Base-by-base conservation (phyloP, 2,329 filamentous ascomycete species). In the Colletotrichum tofieldiae region DNA sequence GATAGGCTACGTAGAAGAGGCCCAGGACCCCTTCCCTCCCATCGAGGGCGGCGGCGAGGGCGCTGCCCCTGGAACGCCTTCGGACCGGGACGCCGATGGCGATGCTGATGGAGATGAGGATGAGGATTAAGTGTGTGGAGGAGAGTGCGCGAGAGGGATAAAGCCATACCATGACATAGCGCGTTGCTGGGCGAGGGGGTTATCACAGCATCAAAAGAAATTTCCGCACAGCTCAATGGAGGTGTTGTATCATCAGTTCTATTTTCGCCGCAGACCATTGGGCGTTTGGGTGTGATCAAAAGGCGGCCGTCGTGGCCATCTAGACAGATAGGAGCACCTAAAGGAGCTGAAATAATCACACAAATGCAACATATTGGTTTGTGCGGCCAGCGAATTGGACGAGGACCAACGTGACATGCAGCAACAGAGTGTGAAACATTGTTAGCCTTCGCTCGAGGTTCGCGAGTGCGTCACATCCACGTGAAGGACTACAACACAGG, bases 101-200 rank as follows among this genome's bases (percentile, higher is more conserved):
- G 86, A 88, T 70, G 76, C 75, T 2, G 86, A 87, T 59, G 86
- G 82, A 3, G 86, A 88, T 23, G 86, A 86, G 41, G 85, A 82
- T 11, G 75, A 77, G 76, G 75, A 77, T 29, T 73, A 51, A 20
- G 54, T n/a, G 43, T 45, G 23, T 26, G 7, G 58, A 6, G 35
- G 12, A 29, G 5, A 39, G 35, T 32, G 3, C 29, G 41, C 52
- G 14, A 45, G 6, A 45, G 29, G 18, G 6, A 43, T 16, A 14
- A 37, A 6, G 16, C 1, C 37, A 68, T 54, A 12, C 8, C 26
- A 55, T 32, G 37, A 23, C 29, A 64, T 49, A 14, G 56, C 26
- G 18, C 11, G 12, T 56, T 56, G 54, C 11, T 56, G 32, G 35
- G 32, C 6, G 6, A 26, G 16, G 45, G 41, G 35, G 6, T n/a